A percentile compares a stretch with the other conserved stretches of the same genome.
Evolutionary conservation across 352 stramenopile genomes (phyloP).

Genomic region (Elongisporangium senticosum): DNA sequence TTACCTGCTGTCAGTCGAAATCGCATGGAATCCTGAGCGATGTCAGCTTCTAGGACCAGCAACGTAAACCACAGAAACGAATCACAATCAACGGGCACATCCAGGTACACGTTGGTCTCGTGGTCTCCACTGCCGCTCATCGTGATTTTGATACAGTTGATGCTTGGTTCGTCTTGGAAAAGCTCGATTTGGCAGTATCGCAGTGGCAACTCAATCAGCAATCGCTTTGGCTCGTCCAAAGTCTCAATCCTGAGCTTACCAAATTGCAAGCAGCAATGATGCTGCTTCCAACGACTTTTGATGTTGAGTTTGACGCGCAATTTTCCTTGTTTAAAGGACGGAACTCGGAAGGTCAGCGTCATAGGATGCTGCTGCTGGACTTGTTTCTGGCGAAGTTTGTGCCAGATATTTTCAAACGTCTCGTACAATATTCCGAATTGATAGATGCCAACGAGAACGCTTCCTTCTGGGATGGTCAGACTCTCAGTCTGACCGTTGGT

Average conservation of each 20-base stretch:
- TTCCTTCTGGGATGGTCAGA: conserved; percentile 37
- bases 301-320: conserved; percentile 24
- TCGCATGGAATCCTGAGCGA: conserved; percentile 34
- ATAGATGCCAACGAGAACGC: conserved; percentile 44
- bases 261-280: conserved; percentile 26
- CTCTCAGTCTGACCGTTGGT: conserved; percentile 1
- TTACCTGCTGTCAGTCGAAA: conserved; percentile 25
- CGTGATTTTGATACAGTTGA: conserved; percentile 46
- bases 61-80: conserved; percentile 52
- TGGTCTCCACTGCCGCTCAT: conserved; percentile 5
- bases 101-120: conserved; percentile 35
- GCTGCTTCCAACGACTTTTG: conserved; percentile 28
- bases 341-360: conserved; percentile 45
- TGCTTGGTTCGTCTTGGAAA: conserved; percentile 28
- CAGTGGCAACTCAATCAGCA: conserved; percentile 29
- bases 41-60: conserved; percentile 39
- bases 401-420: conserved; percentile 68
- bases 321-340: conserved; percentile 28
- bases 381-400: conserved; percentile 54
- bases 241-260: conserved; percentile 28
- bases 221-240: not conserved
- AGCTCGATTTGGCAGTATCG: conserved; percentile 44
- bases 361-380: conserved; percentile 35
- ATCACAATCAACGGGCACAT: conserved; percentile 34
- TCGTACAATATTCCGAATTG: conserved; percentile 62